Evolutionary conservation across 2,329 filamentous ascomycete species (phyloP), one percentile per base, ranked within the genome.

Genomic region (Xylaria sp.): DNA sequence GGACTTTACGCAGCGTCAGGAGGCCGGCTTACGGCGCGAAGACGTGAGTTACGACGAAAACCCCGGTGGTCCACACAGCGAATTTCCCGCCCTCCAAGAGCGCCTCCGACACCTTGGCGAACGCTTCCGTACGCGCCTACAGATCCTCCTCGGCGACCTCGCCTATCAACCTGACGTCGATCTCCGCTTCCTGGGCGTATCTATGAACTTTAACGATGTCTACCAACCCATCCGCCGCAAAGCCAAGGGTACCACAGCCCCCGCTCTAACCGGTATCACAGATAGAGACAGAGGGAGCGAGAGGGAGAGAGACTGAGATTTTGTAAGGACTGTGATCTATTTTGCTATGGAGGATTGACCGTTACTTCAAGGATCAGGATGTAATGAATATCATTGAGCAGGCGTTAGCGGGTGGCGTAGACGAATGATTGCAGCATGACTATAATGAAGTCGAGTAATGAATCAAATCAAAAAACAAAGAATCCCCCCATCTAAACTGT

Each of bases 191-290:
- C 79, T 99, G 68, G 95, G 92, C 40, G 93, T 98, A 49, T 92
- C 95, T 42, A 98, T 99, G 92, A 99, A 98, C 78, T 99, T 98
- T 78, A 99, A 99, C 78, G 94, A 98, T 75, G 91, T 96, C 25
- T 98, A 98, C 77, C 87, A 92, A 77, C 91, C 92, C 14, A 86
- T 89, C 46, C 83, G 88, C 71, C 85, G 89, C 75, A 88, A 88
- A 78, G 79, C 84, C 61, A 83, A 80, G 76, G 54, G 68, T 28
- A 71, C 69, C 12, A 60, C 71, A 7, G 69, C 63, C 15, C 28
- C 60, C 4, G 15, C 60, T 11, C 7, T 53, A 4, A 49, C 60
- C 5, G 40, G 8, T 19, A 52, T 55, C 42, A 33, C 61, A 21
- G 64, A 67, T 23, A 57, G 49, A 49, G 65, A 67, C 17, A 67